phyloP scores from a whole-genome alignment of 495 filamentous ascomycete genomes.

The Hyaloscypha variabilis region DNA sequence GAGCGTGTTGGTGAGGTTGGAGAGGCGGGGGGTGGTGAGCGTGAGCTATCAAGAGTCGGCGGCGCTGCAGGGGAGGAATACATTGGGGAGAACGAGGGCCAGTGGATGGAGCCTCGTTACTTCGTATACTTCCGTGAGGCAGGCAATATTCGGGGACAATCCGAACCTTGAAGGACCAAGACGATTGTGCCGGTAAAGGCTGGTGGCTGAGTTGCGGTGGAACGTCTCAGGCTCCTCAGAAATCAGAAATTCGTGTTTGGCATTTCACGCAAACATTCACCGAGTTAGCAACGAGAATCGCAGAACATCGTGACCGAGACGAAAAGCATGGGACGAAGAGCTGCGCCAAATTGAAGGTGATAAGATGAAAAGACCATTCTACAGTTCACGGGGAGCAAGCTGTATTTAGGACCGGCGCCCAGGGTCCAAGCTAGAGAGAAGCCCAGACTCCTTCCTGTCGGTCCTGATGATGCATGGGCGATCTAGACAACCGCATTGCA shows the following conservation, averaged over 20 bases:
- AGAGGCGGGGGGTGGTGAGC: constrained; percentile 17
- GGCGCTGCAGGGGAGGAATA: constrained; percentile 22
- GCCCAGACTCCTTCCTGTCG: neutral
- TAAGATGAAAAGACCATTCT: neutral
- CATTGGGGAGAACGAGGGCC: constrained; percentile 17
- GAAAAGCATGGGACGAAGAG: neutral
- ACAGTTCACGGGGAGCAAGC: neutral
- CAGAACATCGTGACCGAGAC: neutral
- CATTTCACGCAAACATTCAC: constrained; percentile 19
- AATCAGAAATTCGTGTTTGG: constrained; percentile 15
- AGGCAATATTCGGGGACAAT: constrained; percentile 1
- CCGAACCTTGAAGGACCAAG: neutral
- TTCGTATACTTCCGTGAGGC: neutral
- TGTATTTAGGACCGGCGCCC: neutral
- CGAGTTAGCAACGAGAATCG: constrained; percentile 1
- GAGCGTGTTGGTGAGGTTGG: constrained; percentile 42
- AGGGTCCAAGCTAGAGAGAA: neutral
- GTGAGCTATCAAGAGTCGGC: constrained; percentile 16
- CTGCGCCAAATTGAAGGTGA: neutral
- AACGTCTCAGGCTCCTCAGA: constrained; percentile 13
- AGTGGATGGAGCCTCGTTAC: neutral
- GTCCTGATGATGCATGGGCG: neutral
- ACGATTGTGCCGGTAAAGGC: neutral
- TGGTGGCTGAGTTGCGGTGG: constrained; percentile 19
- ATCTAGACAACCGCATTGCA: neutral